Base-by-base conservation (phyloP, 2,329 filamentous ascomycete species). In the Aspergillus chevalieri region DNA sequence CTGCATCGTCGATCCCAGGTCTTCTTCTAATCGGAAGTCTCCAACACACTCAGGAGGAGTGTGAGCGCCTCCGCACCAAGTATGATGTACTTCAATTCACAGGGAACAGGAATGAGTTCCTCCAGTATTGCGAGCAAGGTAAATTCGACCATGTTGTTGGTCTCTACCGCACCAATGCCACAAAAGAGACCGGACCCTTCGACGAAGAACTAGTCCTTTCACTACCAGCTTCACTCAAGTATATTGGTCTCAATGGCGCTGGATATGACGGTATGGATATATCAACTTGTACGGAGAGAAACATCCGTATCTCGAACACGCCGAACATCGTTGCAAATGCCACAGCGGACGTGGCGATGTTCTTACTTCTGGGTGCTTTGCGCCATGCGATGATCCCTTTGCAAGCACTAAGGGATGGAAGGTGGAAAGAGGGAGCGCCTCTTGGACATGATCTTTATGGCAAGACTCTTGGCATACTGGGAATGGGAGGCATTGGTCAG, bases 1-100 rank as follows among this genome's bases (percentile, higher is more conserved):
- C 24, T 6, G 24, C 34, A 56, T 55, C 9, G 36, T 43, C 24
- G 46, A 42, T 26, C 49, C 49, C 38, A 47, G 43, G 14, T 52
- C 46, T 38, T n/a, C 34, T 38, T n/a, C 34, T 38, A 7, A 17
- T 38, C n/a, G 34, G 34, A n/a, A n/a, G 9, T 15, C 34, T 38
- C 9, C 34, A 38, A 2, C 34, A 38, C 34, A 15, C n/a, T 19
- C n/a, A 38, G 17, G n/a, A 19, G 9, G 34, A 38, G 17, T 5
- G 34, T 7, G 34, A 38, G 6, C 6, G 17, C 9, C 34, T 38
- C 12, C 34, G 17, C 34, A 15, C 34, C n/a, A 38, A 38, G 17
- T 38, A 38, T 19, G 17, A n/a, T 9, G 6, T 38, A 1, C 34
- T 38, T 19, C 34, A 38, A 38, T 38, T 15, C 4, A n/a, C 6